Conservation (phyloP, 441 rosid genomes). For the Gossypium gossypioides region DNA sequence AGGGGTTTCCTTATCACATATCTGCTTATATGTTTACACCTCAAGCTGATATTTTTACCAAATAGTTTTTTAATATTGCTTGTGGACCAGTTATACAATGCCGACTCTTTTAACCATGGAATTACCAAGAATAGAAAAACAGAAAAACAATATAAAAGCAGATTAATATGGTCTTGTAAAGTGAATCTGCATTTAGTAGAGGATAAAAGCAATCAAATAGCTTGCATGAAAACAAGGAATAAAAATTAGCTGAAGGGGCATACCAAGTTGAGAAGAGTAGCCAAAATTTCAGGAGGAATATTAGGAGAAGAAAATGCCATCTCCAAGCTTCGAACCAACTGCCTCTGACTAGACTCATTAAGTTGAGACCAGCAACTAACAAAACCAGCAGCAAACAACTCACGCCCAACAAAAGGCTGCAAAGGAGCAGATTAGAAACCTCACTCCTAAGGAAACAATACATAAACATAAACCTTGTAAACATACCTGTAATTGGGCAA, state of each 20-base stretch:
- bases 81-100: not conserved
- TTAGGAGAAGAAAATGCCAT: slow-evolving; percentile 99
- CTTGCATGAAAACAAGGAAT: not conserved
- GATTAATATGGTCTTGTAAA: not conserved
- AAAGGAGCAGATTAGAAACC: slow-evolving; percentile 26
- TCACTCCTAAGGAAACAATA: slow-evolving; percentile 12
- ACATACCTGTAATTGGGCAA: slow-evolving; percentile 89
- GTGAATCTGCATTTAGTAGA: not conserved
- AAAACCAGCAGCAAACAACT: slow-evolving; percentile 98
- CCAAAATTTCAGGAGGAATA: slow-evolving; percentile 98
- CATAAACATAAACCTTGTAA: slow-evolving; percentile 11
- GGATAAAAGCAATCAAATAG: not conserved
- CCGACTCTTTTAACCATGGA: not conserved
- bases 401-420: slow-evolving; percentile 98
- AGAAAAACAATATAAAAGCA: not conserved
- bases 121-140: not conserved
- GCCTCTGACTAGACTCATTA: slow-evolving; percentile 82
- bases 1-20: not conserved
- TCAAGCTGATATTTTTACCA: not conserved
- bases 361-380: slow-evolving; percentile 99
- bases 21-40: not conserved
- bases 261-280: slow-evolving; percentile 94
- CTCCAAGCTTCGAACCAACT: slow-evolving; percentile 90
- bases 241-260: not conserved
- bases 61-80: not conserved